Conservation (phyloP, 2,329 filamentous ascomycete genomes). For the Aspergillus quadrilineatus region DNA sequence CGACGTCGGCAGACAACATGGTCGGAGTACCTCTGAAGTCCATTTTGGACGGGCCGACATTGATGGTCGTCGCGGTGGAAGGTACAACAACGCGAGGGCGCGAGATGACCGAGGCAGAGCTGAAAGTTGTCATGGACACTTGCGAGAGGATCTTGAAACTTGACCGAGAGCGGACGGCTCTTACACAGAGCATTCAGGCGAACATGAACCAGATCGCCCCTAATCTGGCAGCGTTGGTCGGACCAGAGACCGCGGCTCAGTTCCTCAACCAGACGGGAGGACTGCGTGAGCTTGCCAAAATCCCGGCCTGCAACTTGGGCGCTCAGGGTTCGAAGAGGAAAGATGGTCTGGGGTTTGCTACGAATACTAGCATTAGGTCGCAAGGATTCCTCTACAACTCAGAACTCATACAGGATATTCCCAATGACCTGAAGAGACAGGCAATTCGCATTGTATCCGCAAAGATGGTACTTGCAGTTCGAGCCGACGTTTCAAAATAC, state of each 20-base stretch:
- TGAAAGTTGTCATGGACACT: slow-evolving; percentile 70
- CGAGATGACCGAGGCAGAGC: slow-evolving; percentile 71
- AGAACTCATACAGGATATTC: slow-evolving; percentile 80
- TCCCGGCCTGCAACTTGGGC: slow-evolving; percentile 87
- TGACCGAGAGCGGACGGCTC: slow-evolving; percentile 78
- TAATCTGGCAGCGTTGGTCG: slow-evolving; percentile 86
- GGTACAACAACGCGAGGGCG: slow-evolving; percentile 84
- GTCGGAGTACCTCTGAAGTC: slow-evolving; percentile 72
- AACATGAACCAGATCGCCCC: slow-evolving; percentile 96
- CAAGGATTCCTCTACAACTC: slow-evolving; percentile 94
- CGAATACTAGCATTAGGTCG: slow-evolving; percentile 85
- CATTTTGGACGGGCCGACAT: slow-evolving; percentile 80
- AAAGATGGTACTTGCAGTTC: slow-evolving; percentile 89
- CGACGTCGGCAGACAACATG: slow-evolving; percentile 74
- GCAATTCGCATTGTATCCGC: slow-evolving; percentile 92
- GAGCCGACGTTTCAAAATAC: slow-evolving; percentile 82
- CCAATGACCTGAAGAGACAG: slow-evolving; percentile 83
- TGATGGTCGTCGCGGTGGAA: slow-evolving; percentile 96
- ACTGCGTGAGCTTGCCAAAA: slow-evolving; percentile 82
- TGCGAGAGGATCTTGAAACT: slow-evolving; percentile 88
- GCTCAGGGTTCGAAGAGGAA: slow-evolving; percentile 89
- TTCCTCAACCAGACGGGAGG: slow-evolving; percentile 94
- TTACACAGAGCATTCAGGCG: slow-evolving; percentile 94
- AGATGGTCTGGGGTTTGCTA: slow-evolving; percentile 77
- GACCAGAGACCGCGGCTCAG: slow-evolving; percentile 89